Conservation (phyloP, 257 asterid genomes). For the Marsdenia floribunda region DNA sequence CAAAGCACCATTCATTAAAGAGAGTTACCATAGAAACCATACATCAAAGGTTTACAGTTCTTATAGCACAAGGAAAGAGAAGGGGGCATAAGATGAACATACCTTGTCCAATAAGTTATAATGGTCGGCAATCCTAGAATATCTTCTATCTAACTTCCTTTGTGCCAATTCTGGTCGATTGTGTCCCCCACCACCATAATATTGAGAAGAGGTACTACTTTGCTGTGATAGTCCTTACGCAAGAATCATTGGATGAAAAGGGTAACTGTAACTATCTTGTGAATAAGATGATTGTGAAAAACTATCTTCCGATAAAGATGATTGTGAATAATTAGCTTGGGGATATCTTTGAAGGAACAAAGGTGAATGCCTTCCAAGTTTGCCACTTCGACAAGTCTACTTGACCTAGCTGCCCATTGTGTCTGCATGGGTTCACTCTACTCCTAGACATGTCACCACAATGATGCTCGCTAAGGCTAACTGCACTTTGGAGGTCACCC, state of each 20-base stretch:
- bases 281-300: constrained; percentile 25
- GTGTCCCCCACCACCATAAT: constrained; percentile 12
- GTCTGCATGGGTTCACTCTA: too few relatives aligned
- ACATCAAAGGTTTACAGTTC: neutral
- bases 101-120: constrained; percentile 84
- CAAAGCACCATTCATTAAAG: neutral
- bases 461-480: too few relatives aligned
- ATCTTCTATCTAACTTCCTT: constrained; percentile 70
- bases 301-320: constrained; percentile 39
- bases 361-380: too few relatives aligned
- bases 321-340: constrained; percentile 33
- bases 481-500: too few relatives aligned
- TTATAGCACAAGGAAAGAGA: neutral
- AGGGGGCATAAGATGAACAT: constrained; percentile 18
- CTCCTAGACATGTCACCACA: too few relatives aligned
- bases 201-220: constrained; percentile 26
- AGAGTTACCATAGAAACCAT: neutral
- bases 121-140: constrained; percentile 86
- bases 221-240: constrained; percentile 34
- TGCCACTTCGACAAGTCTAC: too few relatives aligned
- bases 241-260: constrained; percentile 36
- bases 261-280: constrained; percentile 32
- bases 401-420: too few relatives aligned
- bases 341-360: too few relatives aligned
- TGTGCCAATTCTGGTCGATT: constrained; percentile 25